These are phyloP conservation scores for Saccharomycopsis phalli DNA, from an alignment of 1,139 yeast species.

Conservation along the genomic window DNA sequence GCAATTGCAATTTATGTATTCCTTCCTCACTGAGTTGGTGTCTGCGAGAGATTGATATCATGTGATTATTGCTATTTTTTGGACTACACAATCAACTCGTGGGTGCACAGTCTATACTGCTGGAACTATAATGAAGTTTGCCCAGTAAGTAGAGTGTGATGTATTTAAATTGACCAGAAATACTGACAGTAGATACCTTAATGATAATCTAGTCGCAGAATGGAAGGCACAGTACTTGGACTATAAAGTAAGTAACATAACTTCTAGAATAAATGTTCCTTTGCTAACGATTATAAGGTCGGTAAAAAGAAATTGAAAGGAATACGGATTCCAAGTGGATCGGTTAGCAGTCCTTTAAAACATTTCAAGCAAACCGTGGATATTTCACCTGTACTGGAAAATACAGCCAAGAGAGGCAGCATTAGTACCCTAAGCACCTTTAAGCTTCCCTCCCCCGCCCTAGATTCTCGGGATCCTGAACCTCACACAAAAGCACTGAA, in stretches of 20 bases:
- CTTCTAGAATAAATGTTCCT: neutral
- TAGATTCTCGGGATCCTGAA: neutral
- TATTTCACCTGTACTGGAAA: no score
- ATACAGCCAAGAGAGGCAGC: neutral
- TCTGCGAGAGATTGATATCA: no score
- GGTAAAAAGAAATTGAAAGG: constrained; percentile 19
- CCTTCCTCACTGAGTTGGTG: no score
- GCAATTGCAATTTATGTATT: no score
- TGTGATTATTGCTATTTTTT: no score
- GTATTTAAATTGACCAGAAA: neutral
- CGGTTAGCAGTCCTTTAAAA: no score
- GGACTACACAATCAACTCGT: no score
- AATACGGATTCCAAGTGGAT: constrained; percentile 10
- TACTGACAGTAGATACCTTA: constrained; percentile 9
- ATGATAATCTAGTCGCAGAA: constrained; percentile 17
- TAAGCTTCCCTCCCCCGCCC: constrained; percentile 6
- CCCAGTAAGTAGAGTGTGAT: constrained; percentile 6
- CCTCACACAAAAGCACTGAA: neutral
- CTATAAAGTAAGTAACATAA: constrained; percentile 15
- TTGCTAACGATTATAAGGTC: constrained; percentile 5
- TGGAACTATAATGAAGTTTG: constrained; percentile 13
- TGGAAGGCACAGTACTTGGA: constrained; percentile 19
- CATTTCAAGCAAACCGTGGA: no score
- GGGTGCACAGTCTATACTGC: no score
- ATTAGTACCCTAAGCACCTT: constrained; percentile 1